Evolutionary conservation across 306 rosid species (phyloP), one percentile per base, ranked within the genome.

Genomic region (Cucurbita pepo): DNA sequence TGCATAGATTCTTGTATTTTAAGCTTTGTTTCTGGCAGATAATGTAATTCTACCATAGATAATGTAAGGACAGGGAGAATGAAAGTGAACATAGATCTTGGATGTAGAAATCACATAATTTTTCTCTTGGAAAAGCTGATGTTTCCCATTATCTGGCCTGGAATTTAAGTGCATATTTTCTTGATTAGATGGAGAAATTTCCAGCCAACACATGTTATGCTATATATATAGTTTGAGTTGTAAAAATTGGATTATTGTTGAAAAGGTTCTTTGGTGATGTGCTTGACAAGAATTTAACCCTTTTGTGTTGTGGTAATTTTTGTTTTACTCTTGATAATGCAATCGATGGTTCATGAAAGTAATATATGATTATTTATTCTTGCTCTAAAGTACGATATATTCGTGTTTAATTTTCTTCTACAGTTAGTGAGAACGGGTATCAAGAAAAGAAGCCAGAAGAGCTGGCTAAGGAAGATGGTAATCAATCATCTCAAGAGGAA

Each of bases 381-480:
- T 25, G 14, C 14, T 50, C 58, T 59, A 4, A 71, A 36, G 30
- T 36, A 8, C 10, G 52, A 48, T 10, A 3, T 50, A 40, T 37
- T 40, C 56, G 9, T 66, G 34, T 14, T 63, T 43, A 15, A 30
- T 16, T 40, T 71, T 56, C 21, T 55, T 56, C 36, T 55, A 6
- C 83, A 92, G 98, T 84, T 57, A 77, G 76, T 82, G 82, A 83
- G 65, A 92, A 90, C 65, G 98, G 96, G 10, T 81, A 88, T 75
- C 83, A 84, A 80, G 82, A 85, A 43, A 83, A 78, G 60, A 71
- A 82, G 56, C 69, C 7, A 22, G 79, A 43, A 15, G 89, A 86
- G 22, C 48, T 80, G 0, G 47, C 25, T 3, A 64, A 79, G 40
- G 88, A 85, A 70, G 74, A 77, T 16, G 81, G 11, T 21, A 83